Conservation (phyloP, 2,329 filamentous ascomycete genomes). For the Epichloe festucae region DNA sequence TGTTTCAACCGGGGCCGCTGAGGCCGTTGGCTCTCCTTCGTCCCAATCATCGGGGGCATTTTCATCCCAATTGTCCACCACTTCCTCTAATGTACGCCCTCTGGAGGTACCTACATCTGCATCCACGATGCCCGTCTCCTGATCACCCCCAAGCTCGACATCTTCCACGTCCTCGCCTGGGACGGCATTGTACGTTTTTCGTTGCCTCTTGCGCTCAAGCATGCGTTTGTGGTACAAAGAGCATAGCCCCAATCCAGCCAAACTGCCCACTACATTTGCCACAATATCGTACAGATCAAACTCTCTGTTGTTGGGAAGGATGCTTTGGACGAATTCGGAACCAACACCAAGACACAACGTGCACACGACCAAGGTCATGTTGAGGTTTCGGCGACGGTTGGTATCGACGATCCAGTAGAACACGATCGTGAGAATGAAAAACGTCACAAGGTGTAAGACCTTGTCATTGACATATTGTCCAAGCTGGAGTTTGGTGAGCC, state of each 20-base stretch:
- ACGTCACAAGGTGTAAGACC: slow-evolving; percentile 70
- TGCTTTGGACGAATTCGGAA: slow-evolving; percentile 61
- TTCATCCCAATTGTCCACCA: slow-evolving; percentile 91
- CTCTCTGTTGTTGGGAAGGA: slow-evolving; percentile 59
- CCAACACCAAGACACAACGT: slow-evolving; percentile 59
- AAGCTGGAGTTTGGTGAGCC: slow-evolving; percentile 54
- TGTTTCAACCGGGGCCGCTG: slow-evolving; percentile 9
- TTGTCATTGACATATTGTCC: slow-evolving; percentile 68
- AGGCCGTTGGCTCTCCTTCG: slow-evolving; percentile 25
- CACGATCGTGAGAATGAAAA: slow-evolving; percentile 73
- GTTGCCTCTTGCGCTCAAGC: slow-evolving; percentile 71
- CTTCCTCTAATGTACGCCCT: slow-evolving; percentile 49
- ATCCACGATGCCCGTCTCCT: slow-evolving; percentile 52
- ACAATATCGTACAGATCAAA: slow-evolving; percentile 76
- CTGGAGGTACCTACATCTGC: slow-evolving; percentile 14
- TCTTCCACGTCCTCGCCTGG: slow-evolving; percentile 52
- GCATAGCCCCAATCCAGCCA: slow-evolving; percentile 58
- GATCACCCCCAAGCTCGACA: slow-evolving; percentile 63
- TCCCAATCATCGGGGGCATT: slow-evolving; percentile 52
- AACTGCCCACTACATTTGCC: slow-evolving; percentile 73
- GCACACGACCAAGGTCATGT: slow-evolving; percentile 72
- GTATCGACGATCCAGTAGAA: slow-evolving; percentile 99
- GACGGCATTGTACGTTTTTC: slow-evolving; percentile 59
- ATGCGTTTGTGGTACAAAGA: slow-evolving; percentile 93
- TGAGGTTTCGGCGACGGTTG: slow-evolving; percentile 67